Percentiles rank a stretch among this genome's conserved stretches.
These are phyloP conservation scores for Saccharum hybrid DNA, from an alignment of 202 grass and related monocot genomes.

Conservation along the genomic window DNA sequence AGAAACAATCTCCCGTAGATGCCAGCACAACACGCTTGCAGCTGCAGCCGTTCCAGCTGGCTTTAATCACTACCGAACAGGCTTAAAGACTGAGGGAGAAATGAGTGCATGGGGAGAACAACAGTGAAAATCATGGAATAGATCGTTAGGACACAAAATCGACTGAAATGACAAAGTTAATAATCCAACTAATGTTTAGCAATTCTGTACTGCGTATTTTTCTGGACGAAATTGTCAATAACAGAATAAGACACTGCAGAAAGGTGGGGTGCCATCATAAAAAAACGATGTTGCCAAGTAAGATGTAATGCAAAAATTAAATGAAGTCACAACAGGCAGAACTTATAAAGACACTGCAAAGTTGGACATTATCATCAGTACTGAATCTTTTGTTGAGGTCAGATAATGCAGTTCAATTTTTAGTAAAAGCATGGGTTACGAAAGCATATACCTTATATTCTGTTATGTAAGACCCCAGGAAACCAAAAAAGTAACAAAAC, in stretches of 20 bases:
- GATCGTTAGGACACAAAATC: background rate
- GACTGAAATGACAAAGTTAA: background rate
- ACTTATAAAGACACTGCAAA: background rate
- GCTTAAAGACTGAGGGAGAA: background rate
- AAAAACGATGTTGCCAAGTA: background rate
- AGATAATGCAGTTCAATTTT: conserved; percentile 22
- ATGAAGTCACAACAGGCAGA: background rate
- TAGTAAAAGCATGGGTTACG: background rate
- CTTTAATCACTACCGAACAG: no score
- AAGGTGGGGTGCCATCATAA: background rate
- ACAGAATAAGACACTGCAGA: background rate
- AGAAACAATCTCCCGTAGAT: no score
- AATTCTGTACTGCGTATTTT: background rate
- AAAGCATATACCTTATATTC: conserved; percentile 8
- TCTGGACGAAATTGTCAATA: background rate
- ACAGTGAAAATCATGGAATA: background rate
- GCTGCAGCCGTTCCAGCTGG: no score
- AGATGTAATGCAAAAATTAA: background rate
- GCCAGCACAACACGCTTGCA: no score
- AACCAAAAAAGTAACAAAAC: conserved; percentile 7
- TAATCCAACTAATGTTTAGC: background rate
- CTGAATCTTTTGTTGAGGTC: conserved; percentile 26
- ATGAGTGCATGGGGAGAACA: background rate
- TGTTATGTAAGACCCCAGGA: background rate
- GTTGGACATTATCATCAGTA: conserved; percentile 4